Evolutionary conservation across 2,329 filamentous ascomycete genomes (phyloP), one percentile per base, ranked within the genome.

Genomic region (Neopestalotiopsis clavispora): DNA sequence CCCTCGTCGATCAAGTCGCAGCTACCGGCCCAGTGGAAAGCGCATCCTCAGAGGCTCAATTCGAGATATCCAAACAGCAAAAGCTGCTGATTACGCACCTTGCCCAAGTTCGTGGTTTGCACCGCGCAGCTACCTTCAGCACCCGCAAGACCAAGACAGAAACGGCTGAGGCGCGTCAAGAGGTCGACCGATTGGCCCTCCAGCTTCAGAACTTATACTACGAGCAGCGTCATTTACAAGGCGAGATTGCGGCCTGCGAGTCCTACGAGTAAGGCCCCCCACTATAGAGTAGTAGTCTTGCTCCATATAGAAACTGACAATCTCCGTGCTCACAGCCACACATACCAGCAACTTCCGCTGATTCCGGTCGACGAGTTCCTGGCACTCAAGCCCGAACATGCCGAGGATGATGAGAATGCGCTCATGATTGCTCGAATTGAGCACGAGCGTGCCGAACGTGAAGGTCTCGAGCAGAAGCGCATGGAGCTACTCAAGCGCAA

Each of bases 141-240:
- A 93, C 94, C 38, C 90, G 96, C 72, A 90, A 94, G 74, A 97
- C 95, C 14, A 98, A 98, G 80, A 86, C 92, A 66, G 85, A 90
- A 74, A 98, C 96, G 0, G 92, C 94, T 38, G 94, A 97, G 79
- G 93, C 92, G 63, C 90, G 95, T 63, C 93, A 95, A 75, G 94
- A 97, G 81, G 94, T 98, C 72, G 96, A 99, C 78, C 90, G 91
- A 64, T 85, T 99, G 70, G 95, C 98, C 78, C 86, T 99, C 49
- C 93, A 97, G 77, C 86, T 99, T 67, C 95, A 98, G 81, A 99
- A 99, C 77, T 84, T 99, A 7, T 97, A 96, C 80, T 99, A 99
- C 78, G 95, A 99, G 80, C 95, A 98, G 82, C 87, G 94, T 67
- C 94, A 98, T 80, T 84, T 99, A 67, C 90, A 93, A 72, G 93